Evolutionary conservation across 257 asterid genomes (phyloP).

Genomic region (Osmanthus fragrans): DNA sequence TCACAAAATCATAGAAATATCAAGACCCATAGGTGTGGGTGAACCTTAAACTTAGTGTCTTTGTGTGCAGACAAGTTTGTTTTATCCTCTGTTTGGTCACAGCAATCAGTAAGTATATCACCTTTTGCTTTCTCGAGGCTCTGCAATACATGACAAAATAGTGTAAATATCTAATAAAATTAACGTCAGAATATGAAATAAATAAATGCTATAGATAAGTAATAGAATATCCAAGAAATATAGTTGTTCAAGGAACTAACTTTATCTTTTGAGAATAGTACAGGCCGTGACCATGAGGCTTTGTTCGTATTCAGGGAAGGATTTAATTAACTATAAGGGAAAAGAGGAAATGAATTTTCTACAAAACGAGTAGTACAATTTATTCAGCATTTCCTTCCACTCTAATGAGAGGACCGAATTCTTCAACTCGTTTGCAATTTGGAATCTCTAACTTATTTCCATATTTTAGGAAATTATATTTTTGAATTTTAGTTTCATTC

Average conservation of each 20-base stretch:
- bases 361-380: neutral
- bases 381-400: conserved; percentile 11
- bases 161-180: conserved; percentile 1
- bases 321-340: neutral
- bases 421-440: neutral
- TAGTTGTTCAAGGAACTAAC: conserved; percentile 8
- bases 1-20: conserved; percentile 14
- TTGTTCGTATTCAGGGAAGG: neutral
- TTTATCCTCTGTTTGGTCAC: conserved; percentile 33
- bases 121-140: conserved; percentile 37
- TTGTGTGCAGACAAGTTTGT: conserved; percentile 32
- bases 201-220: neutral
- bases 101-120: conserved; percentile 32
- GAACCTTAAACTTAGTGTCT: conserved; percentile 66
- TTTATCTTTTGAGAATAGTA: neutral
- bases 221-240: conserved; percentile 10
- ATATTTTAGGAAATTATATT: neutral
- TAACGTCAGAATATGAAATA: neutral
- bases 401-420: neutral
- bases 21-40: conserved; percentile 10
- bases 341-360: neutral
- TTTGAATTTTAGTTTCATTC: neutral
- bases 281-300: neutral
- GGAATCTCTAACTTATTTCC: neutral
- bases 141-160: conserved; percentile 40